Evolutionary conservation across 768 basidiomycete genomes (phyloP).

Genomic region (Psilocybe cubensis): DNA sequence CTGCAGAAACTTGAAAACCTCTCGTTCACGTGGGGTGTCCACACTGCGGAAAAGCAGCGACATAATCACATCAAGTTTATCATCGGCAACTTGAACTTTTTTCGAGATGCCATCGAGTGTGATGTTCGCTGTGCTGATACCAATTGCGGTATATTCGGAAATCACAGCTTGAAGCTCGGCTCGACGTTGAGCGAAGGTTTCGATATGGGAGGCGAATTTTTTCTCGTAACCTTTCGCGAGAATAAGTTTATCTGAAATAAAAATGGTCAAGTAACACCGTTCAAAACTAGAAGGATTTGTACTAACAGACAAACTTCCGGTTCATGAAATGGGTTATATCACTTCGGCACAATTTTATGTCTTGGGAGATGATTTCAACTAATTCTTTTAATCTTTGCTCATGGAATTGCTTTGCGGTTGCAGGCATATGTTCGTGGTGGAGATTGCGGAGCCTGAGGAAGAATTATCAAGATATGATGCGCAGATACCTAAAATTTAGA

Average conservation of each 20-base stretch:
- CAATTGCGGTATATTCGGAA: conserved; percentile 18
- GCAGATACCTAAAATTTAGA: neutral
- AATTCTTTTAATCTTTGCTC: conserved; percentile 8
- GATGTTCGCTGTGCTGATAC: conserved; percentile 26
- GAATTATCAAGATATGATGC: neutral
- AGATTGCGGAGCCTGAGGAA: conserved; percentile 18
- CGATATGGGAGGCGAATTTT: conserved; percentile 13
- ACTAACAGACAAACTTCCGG: conserved; percentile 12
- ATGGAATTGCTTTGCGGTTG: conserved; percentile 9
- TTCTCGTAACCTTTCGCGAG: conserved; percentile 14
- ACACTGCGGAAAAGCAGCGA: conserved; percentile 32
- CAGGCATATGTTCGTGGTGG: conserved; percentile 27
- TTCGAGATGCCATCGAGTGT: conserved; percentile 28
- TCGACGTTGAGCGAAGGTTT: conserved; percentile 11
- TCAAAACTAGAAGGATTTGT: neutral
- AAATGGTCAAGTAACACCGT: neutral
- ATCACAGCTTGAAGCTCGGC: conserved; percentile 9
- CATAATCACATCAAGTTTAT: conserved; percentile 24
- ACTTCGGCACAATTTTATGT: conserved; percentile 15
- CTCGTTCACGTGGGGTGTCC: conserved; percentile 35
- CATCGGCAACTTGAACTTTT: conserved; percentile 28
- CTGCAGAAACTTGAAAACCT: conserved; percentile 33
- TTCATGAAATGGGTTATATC: conserved; percentile 14
- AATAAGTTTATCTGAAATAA: conserved; percentile 6
- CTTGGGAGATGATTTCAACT: conserved; percentile 3